Evolutionary conservation across 225 moss, liverwort and hornwort genomes (phyloP).

Genomic region (Physcomitrellopsis africana): DNA sequence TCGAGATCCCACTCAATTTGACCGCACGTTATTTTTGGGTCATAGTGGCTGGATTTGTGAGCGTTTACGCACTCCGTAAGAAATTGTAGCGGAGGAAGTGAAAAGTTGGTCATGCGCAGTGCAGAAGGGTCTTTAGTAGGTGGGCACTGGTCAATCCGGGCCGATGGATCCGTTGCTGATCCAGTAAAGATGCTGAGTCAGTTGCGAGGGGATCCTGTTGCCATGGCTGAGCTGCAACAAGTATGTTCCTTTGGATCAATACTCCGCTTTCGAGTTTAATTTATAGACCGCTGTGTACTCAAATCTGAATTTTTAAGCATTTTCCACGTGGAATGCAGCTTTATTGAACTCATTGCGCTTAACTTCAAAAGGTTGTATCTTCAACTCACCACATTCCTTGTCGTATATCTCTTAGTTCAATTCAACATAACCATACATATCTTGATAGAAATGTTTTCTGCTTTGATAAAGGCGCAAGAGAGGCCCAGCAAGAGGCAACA

Average conservation of each 20-base stretch:
- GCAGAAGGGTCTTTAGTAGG: slow-evolving; percentile 34
- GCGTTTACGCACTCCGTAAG: neutral
- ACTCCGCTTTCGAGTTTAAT: neutral
- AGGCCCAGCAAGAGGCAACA: slow-evolving; percentile 31
- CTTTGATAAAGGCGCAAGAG: slow-evolving; percentile 7
- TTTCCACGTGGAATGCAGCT: no score
- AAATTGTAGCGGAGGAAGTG: neutral
- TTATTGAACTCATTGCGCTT: neutral
- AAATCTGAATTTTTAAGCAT: no score
- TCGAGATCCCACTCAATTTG: neutral
- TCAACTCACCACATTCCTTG: neutral
- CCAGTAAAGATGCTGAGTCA: slow-evolving; percentile 56
- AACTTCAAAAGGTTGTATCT: neutral
- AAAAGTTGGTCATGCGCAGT: slow-evolving; percentile 31
- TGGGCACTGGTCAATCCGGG: slow-evolving; percentile 43
- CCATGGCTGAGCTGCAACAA: slow-evolving; percentile 62
- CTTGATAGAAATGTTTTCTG: neutral
- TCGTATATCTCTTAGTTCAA: neutral
- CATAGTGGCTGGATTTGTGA: neutral
- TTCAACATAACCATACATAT: neutral
- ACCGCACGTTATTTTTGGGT: neutral
- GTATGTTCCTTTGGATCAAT: slow-evolving; percentile 28
- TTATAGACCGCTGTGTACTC: neutral
- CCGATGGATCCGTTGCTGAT: slow-evolving; percentile 64
- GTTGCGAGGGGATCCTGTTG: slow-evolving; percentile 52